A percentile compares a stretch with the other conserved stretches of the same genome.
These are phyloP conservation scores for Sanghuangporus baumii DNA, from an alignment of 1,284 basidiomycete species.

Conservation along the genomic window DNA sequence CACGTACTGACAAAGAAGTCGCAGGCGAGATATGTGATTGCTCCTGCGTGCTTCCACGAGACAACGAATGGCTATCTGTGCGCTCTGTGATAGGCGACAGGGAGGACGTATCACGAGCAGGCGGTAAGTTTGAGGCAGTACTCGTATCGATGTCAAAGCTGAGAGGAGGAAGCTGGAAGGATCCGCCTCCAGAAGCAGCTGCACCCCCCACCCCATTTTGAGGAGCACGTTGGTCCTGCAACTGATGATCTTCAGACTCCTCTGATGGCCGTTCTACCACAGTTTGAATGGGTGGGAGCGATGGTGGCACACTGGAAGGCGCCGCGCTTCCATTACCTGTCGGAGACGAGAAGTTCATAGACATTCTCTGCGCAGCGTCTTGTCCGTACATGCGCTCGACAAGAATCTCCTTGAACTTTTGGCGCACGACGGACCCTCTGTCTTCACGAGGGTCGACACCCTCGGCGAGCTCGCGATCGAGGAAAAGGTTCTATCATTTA, in stretches of 20 bases:
- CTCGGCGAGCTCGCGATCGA: constrained; percentile 83
- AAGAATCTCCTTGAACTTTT: constrained; percentile 58
- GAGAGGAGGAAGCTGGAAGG: constrained; percentile 31
- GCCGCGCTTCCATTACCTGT: background rate
- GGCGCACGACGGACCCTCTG: constrained; percentile 63
- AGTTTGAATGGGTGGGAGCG: constrained; percentile 12
- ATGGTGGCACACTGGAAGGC: constrained; percentile 3
- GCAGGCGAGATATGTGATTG: constrained; percentile 7
- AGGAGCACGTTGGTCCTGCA: constrained; percentile 10
- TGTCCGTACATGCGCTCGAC: constrained; percentile 56
- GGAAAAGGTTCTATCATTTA: constrained; percentile 66
- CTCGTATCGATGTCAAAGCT: constrained; percentile 27
- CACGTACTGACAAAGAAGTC: background rate
- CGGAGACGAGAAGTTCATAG: background rate
- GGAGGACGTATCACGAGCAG: constrained; percentile 22
- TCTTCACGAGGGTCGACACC: constrained; percentile 75
- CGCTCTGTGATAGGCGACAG: constrained; percentile 20
- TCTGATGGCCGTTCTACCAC: constrained; percentile 13
- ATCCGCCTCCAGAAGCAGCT: background rate
- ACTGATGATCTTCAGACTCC: background rate
- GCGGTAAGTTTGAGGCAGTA: constrained; percentile 22
- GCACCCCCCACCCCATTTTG: background rate
- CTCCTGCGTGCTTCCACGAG: constrained; percentile 9
- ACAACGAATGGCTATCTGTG: constrained; percentile 6
- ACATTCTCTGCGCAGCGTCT: constrained; percentile 16